Conservation (phyloP, 495 filamentous ascomycete species). For the Talaromyces ruber region DNA sequence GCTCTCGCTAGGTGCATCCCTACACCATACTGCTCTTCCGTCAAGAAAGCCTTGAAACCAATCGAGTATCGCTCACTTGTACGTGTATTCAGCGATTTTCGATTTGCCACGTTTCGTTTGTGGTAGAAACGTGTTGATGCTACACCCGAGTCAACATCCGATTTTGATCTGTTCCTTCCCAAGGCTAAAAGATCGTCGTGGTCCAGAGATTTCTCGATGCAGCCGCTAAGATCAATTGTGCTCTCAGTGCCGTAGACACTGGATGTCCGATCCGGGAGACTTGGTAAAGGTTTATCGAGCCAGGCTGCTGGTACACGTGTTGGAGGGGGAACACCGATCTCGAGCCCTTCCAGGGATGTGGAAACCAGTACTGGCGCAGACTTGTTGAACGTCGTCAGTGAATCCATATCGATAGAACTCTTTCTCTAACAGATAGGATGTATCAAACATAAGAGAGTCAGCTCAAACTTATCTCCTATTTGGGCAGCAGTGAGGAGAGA, state of each 20-base stretch:
- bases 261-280: conserved; percentile 16
- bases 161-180: background rate
- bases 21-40: conserved; percentile 18
- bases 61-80: conserved; percentile 6
- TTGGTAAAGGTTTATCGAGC: conserved; percentile 23
- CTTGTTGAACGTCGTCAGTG: background rate
- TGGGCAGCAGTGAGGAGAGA: background rate
- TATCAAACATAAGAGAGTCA: background rate
- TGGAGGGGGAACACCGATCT: conserved; percentile 27
- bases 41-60: conserved; percentile 13
- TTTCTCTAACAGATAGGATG: background rate
- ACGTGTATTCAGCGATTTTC: background rate
- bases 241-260: conserved; percentile 29
- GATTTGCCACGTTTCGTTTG: background rate
- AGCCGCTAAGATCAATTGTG: conserved; percentile 3
- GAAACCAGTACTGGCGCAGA: background rate
- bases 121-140: background rate
- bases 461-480: background rate
- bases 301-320: conserved; percentile 23
- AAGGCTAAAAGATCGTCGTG: background rate
- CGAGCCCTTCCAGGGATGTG: conserved; percentile 32
- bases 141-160: background rate
- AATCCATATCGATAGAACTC: background rate
- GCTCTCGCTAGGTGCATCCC: conserved; percentile 12
- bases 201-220: background rate